Base-by-base conservation (phyloP, 2,329 filamentous ascomycete species). In the Fonsecaea pedrosoi region DNA sequence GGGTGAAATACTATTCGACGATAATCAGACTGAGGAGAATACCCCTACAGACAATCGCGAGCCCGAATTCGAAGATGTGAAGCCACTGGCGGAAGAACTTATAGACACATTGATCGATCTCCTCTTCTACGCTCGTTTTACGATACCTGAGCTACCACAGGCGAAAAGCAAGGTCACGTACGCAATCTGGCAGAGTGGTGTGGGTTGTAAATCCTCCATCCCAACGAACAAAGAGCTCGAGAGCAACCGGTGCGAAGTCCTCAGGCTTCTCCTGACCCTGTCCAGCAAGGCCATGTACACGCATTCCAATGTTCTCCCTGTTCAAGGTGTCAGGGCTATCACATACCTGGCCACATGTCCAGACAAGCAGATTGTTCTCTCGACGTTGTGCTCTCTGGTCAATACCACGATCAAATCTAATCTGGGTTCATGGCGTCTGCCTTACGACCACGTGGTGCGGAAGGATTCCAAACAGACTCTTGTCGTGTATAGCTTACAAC, bases 321-420 rank as follows among this genome's bases (percentile, higher is more conserved):
- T 92, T 34, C 89, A 89, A 75, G 94, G 95, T 30, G 90, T 95
- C 38, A 90, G 87, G 74, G 87, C 92, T 3, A 87, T 98, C 71
- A 97, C 93, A 2, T 95, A 97, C 79, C 87, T 98, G 62, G 92
- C 92, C 68, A 92, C 92, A 12, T 94, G 90, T 73, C 84, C 92
- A 2, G 93, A 97, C 75, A 97, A 97, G 81, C 94, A 97, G 77
- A 86, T 94, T 12, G 93, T 97, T 15, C 82, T 98, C 56, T 97
- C 93, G 1, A 83, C 96, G 2, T 82, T 99, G 15, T 99, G 95
- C 80, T 99, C 95, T 3, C 82, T 98, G 15, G 81, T 99, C 45
- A 99, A 99, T 74, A 98, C 95, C 25, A 92, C 94, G 0, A 85
- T 98, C 70, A 97, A 98, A 77, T 98, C 97, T 79, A 98, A 98